Evolutionary conservation across 345 rosid genomes (phyloP).

Genomic region (Bruguiera parviflora): DNA sequence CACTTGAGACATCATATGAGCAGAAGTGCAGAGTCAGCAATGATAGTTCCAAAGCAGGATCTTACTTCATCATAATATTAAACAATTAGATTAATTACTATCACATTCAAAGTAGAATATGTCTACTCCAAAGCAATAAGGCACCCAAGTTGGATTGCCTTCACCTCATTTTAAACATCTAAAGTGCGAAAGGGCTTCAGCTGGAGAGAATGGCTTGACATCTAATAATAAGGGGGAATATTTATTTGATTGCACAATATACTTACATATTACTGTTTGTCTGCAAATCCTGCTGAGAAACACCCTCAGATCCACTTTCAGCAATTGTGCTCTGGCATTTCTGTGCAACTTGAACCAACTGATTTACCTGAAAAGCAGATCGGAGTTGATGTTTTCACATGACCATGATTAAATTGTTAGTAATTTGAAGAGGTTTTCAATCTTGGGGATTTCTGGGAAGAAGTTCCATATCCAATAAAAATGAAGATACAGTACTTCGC

Average conservation of each 20-base stretch:
- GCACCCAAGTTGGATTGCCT: too few species aligned
- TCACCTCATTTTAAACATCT: too few species aligned
- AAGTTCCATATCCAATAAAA: too few species aligned
- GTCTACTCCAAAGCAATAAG: too few species aligned
- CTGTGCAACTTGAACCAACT: constrained; percentile 87
- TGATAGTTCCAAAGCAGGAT: too few species aligned
- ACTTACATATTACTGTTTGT: constrained; percentile 89
- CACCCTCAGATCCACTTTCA: constrained; percentile 87
- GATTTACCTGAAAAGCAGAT: constrained; percentile 61
- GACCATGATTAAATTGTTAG: background rate
- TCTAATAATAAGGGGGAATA: background rate
- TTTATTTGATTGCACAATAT: background rate
- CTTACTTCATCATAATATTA: too few species aligned
- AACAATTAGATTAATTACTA: too few species aligned
- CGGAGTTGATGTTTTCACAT: background rate
- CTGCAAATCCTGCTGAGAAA: constrained; percentile 87
- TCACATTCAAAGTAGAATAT: too few species aligned
- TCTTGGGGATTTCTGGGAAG: background rate
- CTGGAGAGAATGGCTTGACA: background rate
- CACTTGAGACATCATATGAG: too few species aligned
- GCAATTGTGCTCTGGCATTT: constrained; percentile 89
- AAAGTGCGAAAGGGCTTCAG: background rate
- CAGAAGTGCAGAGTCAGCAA: too few species aligned
- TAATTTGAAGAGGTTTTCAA: background rate
- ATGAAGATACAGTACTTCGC: too few species aligned